phyloP scores from a whole-genome alignment of 2,329 filamentous ascomycete genomes.

The Graphilbum fragrans region DNA sequence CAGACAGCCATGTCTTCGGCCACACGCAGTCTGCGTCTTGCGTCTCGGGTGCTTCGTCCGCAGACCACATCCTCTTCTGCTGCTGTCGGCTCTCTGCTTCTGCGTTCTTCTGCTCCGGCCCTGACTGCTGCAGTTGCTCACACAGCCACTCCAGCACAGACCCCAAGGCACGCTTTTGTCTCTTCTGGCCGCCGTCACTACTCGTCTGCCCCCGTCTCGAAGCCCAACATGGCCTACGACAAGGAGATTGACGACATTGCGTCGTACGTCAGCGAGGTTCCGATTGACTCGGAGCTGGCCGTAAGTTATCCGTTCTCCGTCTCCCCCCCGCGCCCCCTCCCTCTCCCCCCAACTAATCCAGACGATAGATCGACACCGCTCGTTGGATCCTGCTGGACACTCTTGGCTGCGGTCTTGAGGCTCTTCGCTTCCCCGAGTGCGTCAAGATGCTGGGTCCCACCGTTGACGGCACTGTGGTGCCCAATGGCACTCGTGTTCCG shows the following conservation, averaged over 20 bases:
- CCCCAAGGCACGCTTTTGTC: slow-evolving; percentile 16
- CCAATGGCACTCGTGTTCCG: slow-evolving; percentile 81
- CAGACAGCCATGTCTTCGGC: slow-evolving; percentile 36
- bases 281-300: slow-evolving; percentile 82
- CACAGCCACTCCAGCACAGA: slow-evolving; percentile 18
- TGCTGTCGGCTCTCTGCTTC: slow-evolving; percentile 8
- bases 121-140: slow-evolving; percentile 16
- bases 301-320: slow-evolving; percentile 39
- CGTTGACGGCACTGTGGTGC: slow-evolving; percentile 80
- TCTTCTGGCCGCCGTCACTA: slow-evolving; percentile 35
- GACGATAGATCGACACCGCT: slow-evolving; percentile 69
- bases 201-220: slow-evolving; percentile 37
- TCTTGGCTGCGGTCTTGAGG: slow-evolving; percentile 91
- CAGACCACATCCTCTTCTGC: slow-evolving; percentile 24
- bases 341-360: background rate
- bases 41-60: slow-evolving; percentile 40
- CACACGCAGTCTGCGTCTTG: slow-evolving; percentile 40
- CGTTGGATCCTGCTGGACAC: slow-evolving; percentile 96
- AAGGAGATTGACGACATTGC: slow-evolving; percentile 93
- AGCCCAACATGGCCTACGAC: slow-evolving; percentile 57
- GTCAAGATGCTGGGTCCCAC: slow-evolving; percentile 86
- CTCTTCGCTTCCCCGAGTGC: slow-evolving; percentile 90
- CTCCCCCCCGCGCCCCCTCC: background rate
- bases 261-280: slow-evolving; percentile 83
- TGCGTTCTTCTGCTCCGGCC: background rate